These are phyloP conservation scores for Danielozyma ontarioensis DNA, from an alignment of 805 yeast species.

Conservation along the genomic window DNA sequence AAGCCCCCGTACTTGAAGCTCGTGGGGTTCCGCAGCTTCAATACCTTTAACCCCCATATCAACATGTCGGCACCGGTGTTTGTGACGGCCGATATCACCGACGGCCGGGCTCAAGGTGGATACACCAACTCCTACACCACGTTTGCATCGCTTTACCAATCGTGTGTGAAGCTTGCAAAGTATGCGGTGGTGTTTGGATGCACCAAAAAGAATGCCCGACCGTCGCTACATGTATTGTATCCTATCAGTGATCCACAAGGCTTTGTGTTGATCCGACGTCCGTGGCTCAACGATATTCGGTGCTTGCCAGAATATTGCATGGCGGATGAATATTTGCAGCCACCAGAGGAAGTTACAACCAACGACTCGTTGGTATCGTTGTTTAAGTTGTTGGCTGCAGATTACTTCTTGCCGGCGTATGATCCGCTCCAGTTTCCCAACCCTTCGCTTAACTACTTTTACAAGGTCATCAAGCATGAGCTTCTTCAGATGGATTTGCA, in stretches of 20 bases:
- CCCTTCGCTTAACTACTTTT: conserved; percentile 66
- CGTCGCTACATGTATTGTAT: conserved; percentile 53
- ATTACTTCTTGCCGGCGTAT: conserved; percentile 44
- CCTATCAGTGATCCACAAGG: conserved; percentile 69
- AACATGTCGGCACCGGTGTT: conserved; percentile 53
- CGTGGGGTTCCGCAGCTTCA: conserved; percentile 57
- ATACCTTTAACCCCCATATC: conserved; percentile 45
- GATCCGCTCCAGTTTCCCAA: conserved; percentile 55
- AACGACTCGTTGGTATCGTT: conserved; percentile 13
- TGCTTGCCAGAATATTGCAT: conserved; percentile 46
- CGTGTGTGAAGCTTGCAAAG: conserved; percentile 45
- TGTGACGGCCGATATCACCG: conserved; percentile 58
- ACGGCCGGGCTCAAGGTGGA: conserved; percentile 33
- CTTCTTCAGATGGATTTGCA: conserved; percentile 50
- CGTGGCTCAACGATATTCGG: conserved; percentile 73
- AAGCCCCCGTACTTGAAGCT: conserved; percentile 52
- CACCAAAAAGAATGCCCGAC: conserved; percentile 46
- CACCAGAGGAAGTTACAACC: conserved; percentile 3
- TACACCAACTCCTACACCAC: conserved; percentile 61
- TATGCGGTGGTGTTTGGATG: conserved; percentile 75
- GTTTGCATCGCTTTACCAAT: conserved; percentile 61
- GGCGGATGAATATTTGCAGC: conserved; percentile 5
- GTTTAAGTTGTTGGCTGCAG: conserved; percentile 24
- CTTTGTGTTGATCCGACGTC: conserved; percentile 60
- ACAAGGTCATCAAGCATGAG: conserved; percentile 57